Base-by-base conservation (phyloP, 2,329 filamentous ascomycete genomes). In the Epichloe amarillans region DNA sequence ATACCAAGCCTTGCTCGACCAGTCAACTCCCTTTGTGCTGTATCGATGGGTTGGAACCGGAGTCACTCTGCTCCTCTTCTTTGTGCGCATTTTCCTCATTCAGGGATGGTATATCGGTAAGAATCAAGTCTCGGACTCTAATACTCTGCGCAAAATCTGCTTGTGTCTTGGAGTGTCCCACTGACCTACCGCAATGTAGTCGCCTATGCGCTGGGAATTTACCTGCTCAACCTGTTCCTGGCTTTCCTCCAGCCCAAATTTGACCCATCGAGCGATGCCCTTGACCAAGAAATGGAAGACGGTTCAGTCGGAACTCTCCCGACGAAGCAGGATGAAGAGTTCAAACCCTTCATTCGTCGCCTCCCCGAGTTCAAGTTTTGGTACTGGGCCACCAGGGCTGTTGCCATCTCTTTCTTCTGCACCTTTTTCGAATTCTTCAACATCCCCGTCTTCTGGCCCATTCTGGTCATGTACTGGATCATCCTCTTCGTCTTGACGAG, bases 341-440 rank as follows among this genome's bases (percentile, higher is more conserved):
- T 98, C 76, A 83, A 89, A 56, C 93, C 93, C 3, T 98, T 98
- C 65, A 96, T 98, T 66, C 82, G 93, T 63, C 81, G 93, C 54
- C 81, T 98, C 23, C 93, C 93, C 51, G 93, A 98, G 72, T 98
- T 98, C 80, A 98, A 98, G 79, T 98, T 98, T 76, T 98, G 93
- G 93, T 88, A 96, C 73, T 86, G 87, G 62, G 89, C 91, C 50
- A 97, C 91, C 51, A 82, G 89, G 64, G 91, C 91, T 50, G 79
- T 97, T 61, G 65, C 75, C 57, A 87, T 97, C 62, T 82, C 79
- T 38, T 95, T 97, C 67, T 58, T 83, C 56, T 96, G 90, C 80
- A 88, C 83, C 60, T 97, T 88, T 86, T 95, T 94, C 68, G 77
- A 86, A 63, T 75, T 96, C 65, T 98, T 97, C 72, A 88, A 98